phyloP scores from a whole-genome alignment of 148 eudicot species.

The Cornus controversa region DNA sequence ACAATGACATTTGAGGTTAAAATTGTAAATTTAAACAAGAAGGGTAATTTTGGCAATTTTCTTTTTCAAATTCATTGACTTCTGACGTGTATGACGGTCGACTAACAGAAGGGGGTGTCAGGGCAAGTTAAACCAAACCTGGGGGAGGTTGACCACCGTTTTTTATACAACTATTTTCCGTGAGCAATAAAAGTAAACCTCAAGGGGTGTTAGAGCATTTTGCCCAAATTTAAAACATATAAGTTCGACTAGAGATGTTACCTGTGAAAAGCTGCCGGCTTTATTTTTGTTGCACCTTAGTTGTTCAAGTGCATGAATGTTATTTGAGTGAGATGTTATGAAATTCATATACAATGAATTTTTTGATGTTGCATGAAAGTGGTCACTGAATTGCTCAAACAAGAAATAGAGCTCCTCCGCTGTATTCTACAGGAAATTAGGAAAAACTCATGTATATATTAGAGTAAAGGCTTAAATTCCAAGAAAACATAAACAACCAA shows the following conservation, averaged over 20 bases:
- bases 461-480: neutral
- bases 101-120: no score
- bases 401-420: conserved; percentile 86
- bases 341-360: conserved; percentile 69
- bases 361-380: conserved; percentile 69
- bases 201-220: no score
- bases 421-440: conserved; percentile 58
- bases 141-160: no score
- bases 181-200: no score
- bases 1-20: no score
- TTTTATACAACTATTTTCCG: no score
- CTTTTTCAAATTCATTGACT: no score
- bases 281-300: conserved; percentile 65
- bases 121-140: no score
- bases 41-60: no score
- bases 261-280: conserved; percentile 81
- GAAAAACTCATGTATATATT: conserved; percentile 5
- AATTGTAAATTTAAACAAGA: no score
- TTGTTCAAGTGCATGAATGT: conserved; percentile 82
- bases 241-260: conserved; percentile 19
- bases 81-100: no score
- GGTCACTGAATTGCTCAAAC: conserved; percentile 83
- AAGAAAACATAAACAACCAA: neutral
- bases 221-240: neutral
- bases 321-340: conserved; percentile 88